Conservation (phyloP, 2,329 filamentous ascomycete species). For the Aureobasidium zeae region DNA sequence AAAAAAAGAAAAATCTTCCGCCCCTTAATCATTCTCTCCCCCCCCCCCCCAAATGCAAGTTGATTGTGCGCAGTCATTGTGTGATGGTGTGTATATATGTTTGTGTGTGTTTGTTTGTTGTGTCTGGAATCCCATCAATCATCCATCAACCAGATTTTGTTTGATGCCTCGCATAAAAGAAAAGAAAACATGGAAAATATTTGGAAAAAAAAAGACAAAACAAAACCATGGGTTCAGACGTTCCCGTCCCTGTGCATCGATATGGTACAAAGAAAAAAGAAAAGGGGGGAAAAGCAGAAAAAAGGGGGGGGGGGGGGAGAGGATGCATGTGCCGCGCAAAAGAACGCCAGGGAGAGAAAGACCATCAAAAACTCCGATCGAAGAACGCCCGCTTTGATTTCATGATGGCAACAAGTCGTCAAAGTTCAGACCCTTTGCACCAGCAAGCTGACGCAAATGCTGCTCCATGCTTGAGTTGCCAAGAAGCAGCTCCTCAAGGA, state of each 20-base stretch:
- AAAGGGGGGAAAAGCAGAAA: not conserved
- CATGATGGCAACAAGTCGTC: slow-evolving; percentile 11
- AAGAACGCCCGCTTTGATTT: slow-evolving; percentile 4
- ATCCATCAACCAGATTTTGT: not conserved
- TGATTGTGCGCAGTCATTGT: too few species aligned
- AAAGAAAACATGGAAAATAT: not conserved
- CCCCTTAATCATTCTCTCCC: too few species aligned
- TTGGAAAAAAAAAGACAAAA: not conserved
- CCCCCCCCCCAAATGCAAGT: too few species aligned
- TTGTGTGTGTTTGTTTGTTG: not conserved
- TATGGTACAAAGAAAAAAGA: not conserved
- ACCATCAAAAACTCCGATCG: not conserved
- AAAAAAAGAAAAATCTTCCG: not conserved
- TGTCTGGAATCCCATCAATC: not conserved
- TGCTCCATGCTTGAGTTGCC: slow-evolving; percentile 45
- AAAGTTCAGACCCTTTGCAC: not conserved
- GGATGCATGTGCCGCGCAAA: not conserved
- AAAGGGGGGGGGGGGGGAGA: not conserved
- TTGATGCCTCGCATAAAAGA: not conserved
- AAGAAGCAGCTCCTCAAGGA: slow-evolving; percentile 61
- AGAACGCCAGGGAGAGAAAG: slow-evolving; percentile 8
- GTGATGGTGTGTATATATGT: not conserved
- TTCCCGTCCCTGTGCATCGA: not conserved
- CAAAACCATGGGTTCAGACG: not conserved
- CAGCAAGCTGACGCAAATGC: not conserved